These are phyloP conservation scores for Delphinella strobiligena DNA, from an alignment of 2,329 filamentous ascomycete genomes.

Conservation along the genomic window DNA sequence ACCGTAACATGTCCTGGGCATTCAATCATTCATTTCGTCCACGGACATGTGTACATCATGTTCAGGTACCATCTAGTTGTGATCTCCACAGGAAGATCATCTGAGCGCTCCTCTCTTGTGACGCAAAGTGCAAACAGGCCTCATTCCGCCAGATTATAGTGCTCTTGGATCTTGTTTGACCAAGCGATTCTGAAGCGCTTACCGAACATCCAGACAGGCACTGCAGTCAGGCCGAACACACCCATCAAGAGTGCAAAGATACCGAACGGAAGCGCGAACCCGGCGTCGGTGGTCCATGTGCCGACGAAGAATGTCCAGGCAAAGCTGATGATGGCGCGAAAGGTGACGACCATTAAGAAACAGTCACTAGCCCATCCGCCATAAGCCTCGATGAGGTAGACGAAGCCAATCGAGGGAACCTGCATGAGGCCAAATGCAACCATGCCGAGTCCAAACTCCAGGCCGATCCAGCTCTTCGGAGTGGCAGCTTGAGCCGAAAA, in stretches of 20 bases:
- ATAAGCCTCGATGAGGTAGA: slow-evolving; percentile 26
- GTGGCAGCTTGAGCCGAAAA: slow-evolving; percentile 27
- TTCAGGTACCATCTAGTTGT: too few relatives aligned
- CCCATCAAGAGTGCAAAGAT: slow-evolving; percentile 43
- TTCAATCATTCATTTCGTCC: too few relatives aligned
- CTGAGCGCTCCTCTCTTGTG: too few relatives aligned
- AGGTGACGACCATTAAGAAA: slow-evolving; percentile 41
- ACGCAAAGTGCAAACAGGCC: too few relatives aligned
- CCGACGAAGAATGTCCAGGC: slow-evolving; percentile 44
- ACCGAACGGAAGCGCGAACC: slow-evolving; percentile 38
- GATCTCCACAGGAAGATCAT: too few relatives aligned
- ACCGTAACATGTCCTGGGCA: too few relatives aligned
- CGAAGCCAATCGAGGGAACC: slow-evolving; percentile 31
- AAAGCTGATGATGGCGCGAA: slow-evolving; percentile 39
- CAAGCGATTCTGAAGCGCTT: slow-evolving; percentile 31
- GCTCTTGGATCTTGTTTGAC: not conserved
- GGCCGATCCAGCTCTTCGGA: slow-evolving; percentile 25
- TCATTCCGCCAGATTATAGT: not conserved
- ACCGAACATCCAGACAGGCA: slow-evolving; percentile 27
- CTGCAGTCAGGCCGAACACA: slow-evolving; percentile 28
- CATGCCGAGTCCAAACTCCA: slow-evolving; percentile 28
- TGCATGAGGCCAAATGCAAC: slow-evolving; percentile 30
- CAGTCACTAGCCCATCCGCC: slow-evolving; percentile 31
- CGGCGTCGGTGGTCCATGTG: slow-evolving; percentile 33
- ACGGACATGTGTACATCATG: too few relatives aligned